Conservation (phyloP, 352 stramenopile species). For the Elongisporangium undulatum region DNA sequence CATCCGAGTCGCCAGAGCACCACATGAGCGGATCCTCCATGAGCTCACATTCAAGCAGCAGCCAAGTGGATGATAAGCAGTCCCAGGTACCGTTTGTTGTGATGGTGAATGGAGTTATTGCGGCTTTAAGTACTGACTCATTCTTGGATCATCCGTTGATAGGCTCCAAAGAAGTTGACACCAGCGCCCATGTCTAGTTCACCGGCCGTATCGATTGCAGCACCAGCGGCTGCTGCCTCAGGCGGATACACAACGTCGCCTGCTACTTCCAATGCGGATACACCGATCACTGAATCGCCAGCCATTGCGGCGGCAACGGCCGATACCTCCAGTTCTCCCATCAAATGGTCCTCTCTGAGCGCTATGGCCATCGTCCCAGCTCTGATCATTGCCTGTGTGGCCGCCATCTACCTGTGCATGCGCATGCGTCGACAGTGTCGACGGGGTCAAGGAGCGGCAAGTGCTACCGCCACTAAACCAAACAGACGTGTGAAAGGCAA, state of each 20-base stretch:
- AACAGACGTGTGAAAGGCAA: neutral
- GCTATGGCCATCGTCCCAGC: neutral
- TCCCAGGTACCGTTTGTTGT: neutral
- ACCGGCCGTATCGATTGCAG: neutral
- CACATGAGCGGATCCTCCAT: neutral
- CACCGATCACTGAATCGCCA: neutral
- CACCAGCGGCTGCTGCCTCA: neutral
- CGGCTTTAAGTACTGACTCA: neutral
- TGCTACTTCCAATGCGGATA: neutral
- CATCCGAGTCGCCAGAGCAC: neutral
- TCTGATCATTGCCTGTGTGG: neutral
- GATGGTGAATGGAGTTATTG: neutral
- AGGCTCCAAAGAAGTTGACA: neutral
- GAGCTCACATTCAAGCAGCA: neutral
- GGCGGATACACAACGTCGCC: neutral
- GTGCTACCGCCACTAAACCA: neutral
- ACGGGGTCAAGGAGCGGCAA: neutral
- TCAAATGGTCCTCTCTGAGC: neutral
- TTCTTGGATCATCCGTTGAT: too few species aligned
- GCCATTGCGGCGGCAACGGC: neutral
- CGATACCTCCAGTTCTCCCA: neutral
- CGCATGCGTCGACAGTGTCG: neutral
- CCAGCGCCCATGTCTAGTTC: neutral
- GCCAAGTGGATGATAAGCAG: neutral
- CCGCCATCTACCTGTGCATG: neutral